Base-by-base conservation (phyloP, 129 eudicot genomes). In the Silybum marianum region DNA sequence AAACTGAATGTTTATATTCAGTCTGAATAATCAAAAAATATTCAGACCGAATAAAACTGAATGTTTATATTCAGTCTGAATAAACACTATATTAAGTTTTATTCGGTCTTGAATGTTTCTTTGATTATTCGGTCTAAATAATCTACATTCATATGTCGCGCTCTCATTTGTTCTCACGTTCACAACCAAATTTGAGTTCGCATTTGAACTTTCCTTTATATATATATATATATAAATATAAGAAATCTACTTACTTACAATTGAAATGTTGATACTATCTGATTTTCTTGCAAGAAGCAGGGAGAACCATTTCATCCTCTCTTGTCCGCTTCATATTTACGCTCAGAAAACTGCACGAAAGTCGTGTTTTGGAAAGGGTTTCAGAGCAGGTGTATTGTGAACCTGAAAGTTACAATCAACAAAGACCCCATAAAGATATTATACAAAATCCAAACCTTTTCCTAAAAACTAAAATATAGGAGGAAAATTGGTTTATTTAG, bases 321-420 rank as follows among this genome's bases (percentile, higher is more conserved):
- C 89, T 85, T 72, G 9, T 32, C 76, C 93, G 80, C 74, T 91
- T 90, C 83, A 75, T 78, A 74, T 84, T 88, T 67, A 71, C 72
- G 71, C 90, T 74, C 22, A 69, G 14, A 24, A 74, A 66, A 87
- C 90, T 84, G 89, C 96, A 86, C 0, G 84, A 28, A 24, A 83
- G 74, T 70, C 51, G 65, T 69, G 77, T 83, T 68, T 24, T 81
- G 36, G 42, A 40, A 34, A 69, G 11, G 66, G 76, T 74, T 18
- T 16, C 71, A 1, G 81, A 60, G 34, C 71, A 36, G 11, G 58
- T 30, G 44, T n/a, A 19, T 26, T 34, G 51, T 30, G 44, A 7
- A 73, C 87, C 96, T 91, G 86, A 42, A 86, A 74, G 34, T 69
- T 48, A 30, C 28, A 39, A 62, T 19, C 22, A n/a, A 46, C 19